Conservation (phyloP, 768 basidiomycete species). For the Leccinum subtestaceum region DNA sequence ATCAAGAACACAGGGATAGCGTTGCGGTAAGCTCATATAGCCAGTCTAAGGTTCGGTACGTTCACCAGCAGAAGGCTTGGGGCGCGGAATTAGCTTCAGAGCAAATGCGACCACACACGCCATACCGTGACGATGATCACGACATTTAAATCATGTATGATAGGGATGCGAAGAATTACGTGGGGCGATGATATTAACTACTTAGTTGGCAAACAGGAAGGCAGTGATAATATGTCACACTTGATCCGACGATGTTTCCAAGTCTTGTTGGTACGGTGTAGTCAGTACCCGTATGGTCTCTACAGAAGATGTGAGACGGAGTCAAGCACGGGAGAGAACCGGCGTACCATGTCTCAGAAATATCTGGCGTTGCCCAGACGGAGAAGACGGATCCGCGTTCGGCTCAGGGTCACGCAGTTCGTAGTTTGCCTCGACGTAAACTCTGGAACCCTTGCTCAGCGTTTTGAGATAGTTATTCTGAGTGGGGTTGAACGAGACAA, state of each 20-base stretch:
- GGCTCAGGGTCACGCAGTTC: slow-evolving; percentile 73
- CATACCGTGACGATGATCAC: slow-evolving; percentile 36
- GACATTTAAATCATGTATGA: slow-evolving; percentile 29
- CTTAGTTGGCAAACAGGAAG: background rate
- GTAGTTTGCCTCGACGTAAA: slow-evolving; percentile 78
- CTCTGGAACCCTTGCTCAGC: slow-evolving; percentile 67
- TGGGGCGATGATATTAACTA: slow-evolving; percentile 1
- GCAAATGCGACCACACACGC: slow-evolving; percentile 36
- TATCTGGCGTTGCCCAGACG: slow-evolving; percentile 76
- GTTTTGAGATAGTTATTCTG: slow-evolving; percentile 63
- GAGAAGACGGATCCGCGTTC: slow-evolving; percentile 60
- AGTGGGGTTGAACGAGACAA: slow-evolving; percentile 67
- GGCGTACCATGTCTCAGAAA: slow-evolving; percentile 74
- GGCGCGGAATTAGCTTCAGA: slow-evolving; percentile 36
- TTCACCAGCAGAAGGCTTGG: slow-evolving; percentile 34
- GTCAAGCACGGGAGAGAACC: background rate
- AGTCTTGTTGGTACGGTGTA: slow-evolving; percentile 27
- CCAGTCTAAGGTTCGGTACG: slow-evolving; percentile 26
- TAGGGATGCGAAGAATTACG: slow-evolving; percentile 4
- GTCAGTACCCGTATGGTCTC: slow-evolving; percentile 54
- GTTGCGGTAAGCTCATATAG: slow-evolving; percentile 27
- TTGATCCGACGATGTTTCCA: slow-evolving; percentile 20
- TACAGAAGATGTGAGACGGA: slow-evolving; percentile 27
- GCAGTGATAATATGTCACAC: slow-evolving; percentile 5
- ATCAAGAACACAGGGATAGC: slow-evolving; percentile 31